Conservation (phyloP, 2,329 filamentous ascomycete species). For the Colletotrichum lentis region DNA sequence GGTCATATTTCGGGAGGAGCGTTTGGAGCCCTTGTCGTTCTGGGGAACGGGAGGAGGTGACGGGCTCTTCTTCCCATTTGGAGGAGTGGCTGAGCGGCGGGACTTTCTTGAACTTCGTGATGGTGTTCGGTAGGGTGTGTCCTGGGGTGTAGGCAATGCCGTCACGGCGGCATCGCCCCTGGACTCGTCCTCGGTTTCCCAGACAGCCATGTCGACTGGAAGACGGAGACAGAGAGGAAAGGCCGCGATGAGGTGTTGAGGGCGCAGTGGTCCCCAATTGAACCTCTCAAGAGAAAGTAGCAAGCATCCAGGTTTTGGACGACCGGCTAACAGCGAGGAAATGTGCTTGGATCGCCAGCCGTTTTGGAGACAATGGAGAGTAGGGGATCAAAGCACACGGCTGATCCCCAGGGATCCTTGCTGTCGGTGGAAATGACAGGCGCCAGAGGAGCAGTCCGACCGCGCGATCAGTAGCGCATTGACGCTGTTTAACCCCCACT, state of each 20-base stretch:
- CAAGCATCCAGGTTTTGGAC: constrained; percentile 29
- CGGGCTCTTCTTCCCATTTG: constrained; percentile 58
- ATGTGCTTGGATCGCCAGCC: constrained; percentile 35
- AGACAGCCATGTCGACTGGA: constrained; percentile 58
- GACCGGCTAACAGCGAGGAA: constrained; percentile 23
- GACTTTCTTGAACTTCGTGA: constrained; percentile 71
- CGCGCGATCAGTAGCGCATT: constrained; percentile 37
- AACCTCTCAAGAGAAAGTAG: constrained; percentile 25
- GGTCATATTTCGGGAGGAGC: constrained; percentile 65
- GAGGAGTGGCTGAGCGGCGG: constrained; percentile 72
- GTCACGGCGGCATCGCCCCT: constrained; percentile 61
- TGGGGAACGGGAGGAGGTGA: constrained; percentile 64
- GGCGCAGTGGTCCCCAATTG: constrained; percentile 29
- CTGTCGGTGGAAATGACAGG: constrained; percentile 33
- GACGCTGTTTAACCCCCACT: constrained; percentile 35
- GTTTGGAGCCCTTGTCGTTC: constrained; percentile 55
- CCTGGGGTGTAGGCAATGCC: constrained; percentile 73
- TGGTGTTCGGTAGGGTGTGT: constrained; percentile 76
- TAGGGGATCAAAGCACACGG: constrained; percentile 38
- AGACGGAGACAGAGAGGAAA: constrained; percentile 5
- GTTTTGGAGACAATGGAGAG: constrained; percentile 32
- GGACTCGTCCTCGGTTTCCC: constrained; percentile 72
- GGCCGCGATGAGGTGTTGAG: constrained; percentile 12
- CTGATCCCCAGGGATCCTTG: constrained; percentile 36
- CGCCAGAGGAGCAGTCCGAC: constrained; percentile 28